Evolutionary conservation across 441 rosid species (phyloP).

Genomic region (Metrosideros polymorpha): DNA sequence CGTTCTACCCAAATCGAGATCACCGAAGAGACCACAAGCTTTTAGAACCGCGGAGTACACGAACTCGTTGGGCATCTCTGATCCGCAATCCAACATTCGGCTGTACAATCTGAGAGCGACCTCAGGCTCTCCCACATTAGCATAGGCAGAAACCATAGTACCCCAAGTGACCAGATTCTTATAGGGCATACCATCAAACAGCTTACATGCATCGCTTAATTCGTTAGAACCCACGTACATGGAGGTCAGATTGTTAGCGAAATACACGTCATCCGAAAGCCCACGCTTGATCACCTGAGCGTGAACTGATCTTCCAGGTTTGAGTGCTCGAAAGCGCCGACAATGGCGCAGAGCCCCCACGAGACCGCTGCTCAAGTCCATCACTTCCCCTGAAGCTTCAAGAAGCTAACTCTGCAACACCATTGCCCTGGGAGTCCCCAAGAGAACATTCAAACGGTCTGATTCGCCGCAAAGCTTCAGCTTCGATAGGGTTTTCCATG

Average conservation of each 20-base stretch:
- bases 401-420: background rate
- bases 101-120: conserved; percentile 28
- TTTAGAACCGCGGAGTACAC: conserved; percentile 53
- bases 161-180: conserved; percentile 64
- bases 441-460: background rate
- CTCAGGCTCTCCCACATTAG: conserved; percentile 24
- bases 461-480: background rate
- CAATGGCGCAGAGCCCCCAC: conserved; percentile 44
- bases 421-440: background rate
- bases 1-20: conserved; percentile 35
- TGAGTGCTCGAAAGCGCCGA: conserved; percentile 30
- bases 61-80: conserved; percentile 38
- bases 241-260: conserved; percentile 40
- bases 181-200: conserved; percentile 52
- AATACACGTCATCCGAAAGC: conserved; percentile 21
- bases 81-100: conserved; percentile 27
- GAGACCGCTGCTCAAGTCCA: conserved; percentile 33
- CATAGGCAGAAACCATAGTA: conserved; percentile 40
- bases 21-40: conserved; percentile 48
- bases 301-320: conserved; percentile 37
- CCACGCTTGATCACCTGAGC: conserved; percentile 36
- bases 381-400: background rate
- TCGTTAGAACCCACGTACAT: conserved; percentile 24
- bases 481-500: background rate
- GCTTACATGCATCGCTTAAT: conserved; percentile 22